Evolutionary conservation across 768 basidiomycete species (phyloP).

Genomic region (Fibroporia radiculosa): DNA sequence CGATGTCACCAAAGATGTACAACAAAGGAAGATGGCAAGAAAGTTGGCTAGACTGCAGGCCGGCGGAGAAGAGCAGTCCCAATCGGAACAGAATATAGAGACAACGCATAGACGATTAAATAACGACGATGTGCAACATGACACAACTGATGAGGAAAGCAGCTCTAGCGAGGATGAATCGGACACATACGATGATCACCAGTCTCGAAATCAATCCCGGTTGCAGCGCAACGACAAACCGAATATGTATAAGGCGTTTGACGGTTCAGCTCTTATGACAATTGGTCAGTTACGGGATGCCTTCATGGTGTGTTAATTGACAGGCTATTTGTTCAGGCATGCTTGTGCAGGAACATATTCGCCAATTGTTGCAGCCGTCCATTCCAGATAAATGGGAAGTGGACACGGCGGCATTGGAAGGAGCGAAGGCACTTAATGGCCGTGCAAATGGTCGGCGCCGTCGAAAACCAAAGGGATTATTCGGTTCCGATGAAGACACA

Average conservation of each 20-base stretch:
- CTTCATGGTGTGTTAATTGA: background rate
- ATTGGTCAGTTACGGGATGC: slow-evolving; percentile 40
- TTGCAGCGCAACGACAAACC: slow-evolving; percentile 13
- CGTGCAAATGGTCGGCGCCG: background rate
- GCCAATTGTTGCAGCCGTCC: slow-evolving; percentile 29
- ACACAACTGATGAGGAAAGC: slow-evolving; percentile 10
- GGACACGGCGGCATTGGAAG: slow-evolving; percentile 14
- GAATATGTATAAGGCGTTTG: slow-evolving; percentile 72
- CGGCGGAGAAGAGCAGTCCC: background rate
- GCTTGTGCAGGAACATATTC: slow-evolving; percentile 60
- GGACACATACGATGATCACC: background rate
- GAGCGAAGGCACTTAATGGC: background rate
- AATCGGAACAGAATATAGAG: too few species aligned
- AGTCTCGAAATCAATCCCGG: slow-evolving; percentile 4
- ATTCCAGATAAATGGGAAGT: slow-evolving; percentile 43
- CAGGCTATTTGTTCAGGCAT: slow-evolving; percentile 37
- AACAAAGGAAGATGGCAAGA: slow-evolving; percentile 34
- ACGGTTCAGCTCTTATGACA: slow-evolving; percentile 67
- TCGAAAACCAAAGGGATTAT: background rate
- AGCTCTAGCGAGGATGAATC: slow-evolving; percentile 10
- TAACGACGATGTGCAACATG: slow-evolving; percentile 9
- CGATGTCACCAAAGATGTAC: slow-evolving; percentile 40
- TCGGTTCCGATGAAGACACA: background rate
- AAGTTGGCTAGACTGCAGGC: slow-evolving; percentile 24
- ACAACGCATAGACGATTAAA: too few species aligned